These are phyloP conservation scores for Biscogniauxia mediterranea DNA, from an alignment of 2,329 filamentous ascomycete genomes.

Conservation along the genomic window DNA sequence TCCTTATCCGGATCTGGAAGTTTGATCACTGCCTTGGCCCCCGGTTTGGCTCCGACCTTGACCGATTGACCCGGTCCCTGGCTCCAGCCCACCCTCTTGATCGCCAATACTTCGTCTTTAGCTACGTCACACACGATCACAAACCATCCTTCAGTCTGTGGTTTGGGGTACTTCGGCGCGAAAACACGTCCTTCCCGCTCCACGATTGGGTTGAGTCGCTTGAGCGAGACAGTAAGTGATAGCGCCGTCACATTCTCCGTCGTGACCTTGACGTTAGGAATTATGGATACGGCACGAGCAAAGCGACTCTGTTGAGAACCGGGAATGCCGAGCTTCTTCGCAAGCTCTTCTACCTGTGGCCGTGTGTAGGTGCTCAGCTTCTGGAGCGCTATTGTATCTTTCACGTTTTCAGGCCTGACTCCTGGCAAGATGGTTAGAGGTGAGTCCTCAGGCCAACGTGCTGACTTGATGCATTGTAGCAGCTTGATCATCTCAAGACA, in stretches of 20 bases:
- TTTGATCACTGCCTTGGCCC: conserved; percentile 57
- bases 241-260: conserved; percentile 60
- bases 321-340: conserved; percentile 51
- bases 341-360: conserved; percentile 38
- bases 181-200: conserved; percentile 73
- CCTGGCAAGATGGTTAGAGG: conserved; percentile 78
- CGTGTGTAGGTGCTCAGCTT: conserved; percentile 32
- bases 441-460: conserved; percentile 83
- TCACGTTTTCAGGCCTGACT: conserved; percentile 49
- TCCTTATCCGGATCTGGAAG: conserved; percentile 49
- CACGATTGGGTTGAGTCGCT: conserved; percentile 63
- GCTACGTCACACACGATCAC: conserved; percentile 68
- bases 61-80: conserved; percentile 28
- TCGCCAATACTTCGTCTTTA: conserved; percentile 74
- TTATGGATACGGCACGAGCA: conserved; percentile 56
- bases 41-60: conserved; percentile 45
- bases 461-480: conserved; percentile 89
- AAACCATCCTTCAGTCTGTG: conserved; percentile 93
- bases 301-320: conserved; percentile 45
- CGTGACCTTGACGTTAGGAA: conserved; percentile 68
- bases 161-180: conserved; percentile 87
- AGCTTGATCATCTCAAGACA: conserved; percentile 80
- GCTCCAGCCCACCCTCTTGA: conserved; percentile 82
- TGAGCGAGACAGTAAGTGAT: conserved; percentile 62
- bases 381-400: conserved; percentile 38